phyloP scores from a whole-genome alignment of 1,284 basidiomycete species.

The Stereum hirsutum region DNA sequence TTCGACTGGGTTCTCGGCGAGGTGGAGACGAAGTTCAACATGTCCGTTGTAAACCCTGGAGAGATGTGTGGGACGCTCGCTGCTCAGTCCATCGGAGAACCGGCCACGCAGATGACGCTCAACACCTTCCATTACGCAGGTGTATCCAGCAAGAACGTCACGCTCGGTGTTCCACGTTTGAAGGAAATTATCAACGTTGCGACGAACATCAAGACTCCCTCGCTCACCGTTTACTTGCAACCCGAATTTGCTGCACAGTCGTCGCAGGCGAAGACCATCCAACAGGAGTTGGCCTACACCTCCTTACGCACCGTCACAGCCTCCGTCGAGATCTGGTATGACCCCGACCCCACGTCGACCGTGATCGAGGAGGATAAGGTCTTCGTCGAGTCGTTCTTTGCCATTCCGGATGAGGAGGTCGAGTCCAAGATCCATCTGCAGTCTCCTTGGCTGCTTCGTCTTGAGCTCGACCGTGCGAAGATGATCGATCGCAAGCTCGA shows the following conservation, averaged over 20 bases:
- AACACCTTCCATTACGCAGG: conserved; percentile 99
- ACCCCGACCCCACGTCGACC: conserved; percentile 87
- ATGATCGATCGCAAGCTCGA: conserved; percentile 97
- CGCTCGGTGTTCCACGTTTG: conserved; percentile 93
- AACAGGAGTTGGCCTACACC: conserved; percentile 91
- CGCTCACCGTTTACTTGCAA: conserved; percentile 84
- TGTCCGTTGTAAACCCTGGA: conserved; percentile 85
- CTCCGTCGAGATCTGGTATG: conserved; percentile 97
- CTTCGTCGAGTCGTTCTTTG: conserved; percentile 99
- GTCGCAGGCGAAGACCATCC: conserved; percentile 74
- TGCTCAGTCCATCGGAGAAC: conserved; percentile 98
- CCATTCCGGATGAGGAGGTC: conserved; percentile 96
- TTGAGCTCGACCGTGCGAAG: conserved; percentile 94
- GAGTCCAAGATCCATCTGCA: conserved; percentile 86
- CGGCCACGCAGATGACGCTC: conserved; percentile 97
- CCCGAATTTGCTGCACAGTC: conserved; percentile 59
- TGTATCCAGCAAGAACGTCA: conserved; percentile 97
- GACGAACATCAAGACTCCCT: conserved; percentile 97
- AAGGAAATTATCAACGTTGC: conserved; percentile 99
- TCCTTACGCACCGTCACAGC: conserved; percentile 93
- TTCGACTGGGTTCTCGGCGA: conserved; percentile 99
- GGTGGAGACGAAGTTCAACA: conserved; percentile 92
- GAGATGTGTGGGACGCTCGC: conserved; percentile 99
- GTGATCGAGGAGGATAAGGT: conserved; percentile 94
- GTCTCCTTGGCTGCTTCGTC: conserved; percentile 95